Conservation (phyloP, 75 land plant genomes). For the Picea glauca region DNA sequence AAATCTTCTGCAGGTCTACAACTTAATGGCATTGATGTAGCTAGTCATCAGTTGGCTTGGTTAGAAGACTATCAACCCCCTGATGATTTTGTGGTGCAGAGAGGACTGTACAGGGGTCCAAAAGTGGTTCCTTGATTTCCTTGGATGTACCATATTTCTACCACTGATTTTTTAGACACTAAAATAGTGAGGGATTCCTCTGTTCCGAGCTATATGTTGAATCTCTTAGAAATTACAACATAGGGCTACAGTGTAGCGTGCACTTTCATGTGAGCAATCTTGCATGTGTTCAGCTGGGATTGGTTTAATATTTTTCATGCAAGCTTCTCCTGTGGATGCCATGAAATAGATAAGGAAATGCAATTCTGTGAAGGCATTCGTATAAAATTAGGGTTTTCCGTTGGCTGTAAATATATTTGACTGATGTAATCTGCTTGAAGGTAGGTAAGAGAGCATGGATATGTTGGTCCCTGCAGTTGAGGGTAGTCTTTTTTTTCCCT, state of each 20-base stretch:
- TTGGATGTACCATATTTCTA: background rate
- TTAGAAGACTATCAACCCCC: constrained; percentile 85
- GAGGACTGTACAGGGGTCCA: constrained; percentile 74
- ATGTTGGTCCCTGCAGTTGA: background rate
- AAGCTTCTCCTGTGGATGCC: background rate
- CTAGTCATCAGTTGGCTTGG: constrained; percentile 43
- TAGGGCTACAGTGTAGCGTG: background rate
- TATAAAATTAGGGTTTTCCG: background rate
- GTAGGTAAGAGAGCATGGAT: background rate
- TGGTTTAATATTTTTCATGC: background rate
- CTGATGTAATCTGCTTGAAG: background rate
- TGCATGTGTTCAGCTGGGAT: background rate
- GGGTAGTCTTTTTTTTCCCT: background rate
- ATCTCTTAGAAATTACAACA: background rate
- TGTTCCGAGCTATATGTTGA: background rate
- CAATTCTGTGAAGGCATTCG: background rate
- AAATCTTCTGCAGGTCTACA: constrained; percentile 5
- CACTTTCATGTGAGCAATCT: background rate
- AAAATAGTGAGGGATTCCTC: background rate
- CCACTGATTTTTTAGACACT: constrained; percentile 1
- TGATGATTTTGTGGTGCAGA: constrained; percentile 66
- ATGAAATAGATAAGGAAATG: background rate
- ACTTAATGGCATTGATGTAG: constrained; percentile 1
- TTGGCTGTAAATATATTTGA: constrained; percentile 4
- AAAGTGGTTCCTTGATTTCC: constrained; percentile 7